Base-by-base conservation (phyloP, 1,284 basidiomycete genomes). In the Bjerkandera adusta region DNA sequence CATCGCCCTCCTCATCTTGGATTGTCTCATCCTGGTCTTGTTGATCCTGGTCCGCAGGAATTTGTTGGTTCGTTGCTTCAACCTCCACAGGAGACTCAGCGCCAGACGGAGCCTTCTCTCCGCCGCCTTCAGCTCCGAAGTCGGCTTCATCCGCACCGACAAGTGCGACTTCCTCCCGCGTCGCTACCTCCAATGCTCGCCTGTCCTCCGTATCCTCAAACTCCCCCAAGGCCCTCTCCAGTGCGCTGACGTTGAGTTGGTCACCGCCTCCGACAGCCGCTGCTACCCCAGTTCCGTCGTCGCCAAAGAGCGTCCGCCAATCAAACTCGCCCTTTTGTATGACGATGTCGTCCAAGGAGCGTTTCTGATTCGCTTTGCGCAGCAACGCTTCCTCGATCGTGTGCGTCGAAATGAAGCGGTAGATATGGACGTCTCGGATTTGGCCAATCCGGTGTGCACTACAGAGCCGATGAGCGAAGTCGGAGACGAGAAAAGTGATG, bases 321-420 rank as follows among this genome's bases (percentile, higher is more conserved):
- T 97, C 92, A 61, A 98, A 98, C 60, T 91, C 90, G 35, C 95
- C 95, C 59, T 87, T 84, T 63, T 95, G 92, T 52, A 98, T 97
- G 54, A 98, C 93, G 36, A 98, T 74, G 49, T 89, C 86, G 65
- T 97, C 93, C 43, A 98, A 72, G 13, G 86, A 80, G 37, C 95
- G 84, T 66, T 98, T 98, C 70, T 98, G 94, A 57, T 97, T 95
- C 12, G 95, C 95, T 66, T 97, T 97, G 50, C 88, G 84, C 29
- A 97, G 78, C 81, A 98, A 92, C 49, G 94, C 93, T 68, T 97
- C 95, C 68, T 98, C 96, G 38, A 98, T 92, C 0, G 95, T 97
- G 67, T 92, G 82, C 55, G 85, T 76, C 4, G 92, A 95, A 37
- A 98, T 87, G 65, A 98, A 95, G 5, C 95, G 89, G 66, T 97